Conservation (phyloP, 768 basidiomycete species). For the Suillus plorans region DNA sequence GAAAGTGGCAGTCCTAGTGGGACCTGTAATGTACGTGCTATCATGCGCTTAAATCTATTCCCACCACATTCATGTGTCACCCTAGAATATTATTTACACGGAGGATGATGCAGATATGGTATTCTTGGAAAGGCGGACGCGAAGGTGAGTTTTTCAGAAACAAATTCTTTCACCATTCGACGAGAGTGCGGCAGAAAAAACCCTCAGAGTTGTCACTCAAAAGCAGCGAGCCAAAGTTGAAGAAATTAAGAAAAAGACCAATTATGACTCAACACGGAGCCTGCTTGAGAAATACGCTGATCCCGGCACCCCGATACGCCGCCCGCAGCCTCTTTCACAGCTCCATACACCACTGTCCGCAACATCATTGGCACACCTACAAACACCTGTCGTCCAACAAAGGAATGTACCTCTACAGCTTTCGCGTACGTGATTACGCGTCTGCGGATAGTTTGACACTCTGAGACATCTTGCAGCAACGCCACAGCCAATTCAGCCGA, state of each 20-base stretch:
- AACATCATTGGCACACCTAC: constrained; percentile 15
- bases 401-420: constrained; percentile 34
- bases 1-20: constrained; percentile 55
- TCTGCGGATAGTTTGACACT: neutral
- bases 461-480: constrained; percentile 29
- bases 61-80: neutral
- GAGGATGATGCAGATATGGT: constrained; percentile 83
- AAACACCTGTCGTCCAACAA: constrained; percentile 23
- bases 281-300: constrained; percentile 91
- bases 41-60: neutral
- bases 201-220: constrained; percentile 68
- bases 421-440: constrained; percentile 33
- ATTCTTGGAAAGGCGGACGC: constrained; percentile 71
- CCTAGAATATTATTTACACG: constrained; percentile 71
- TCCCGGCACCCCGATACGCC: constrained; percentile 42
- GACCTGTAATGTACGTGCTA: constrained; percentile 73
- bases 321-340: constrained; percentile 32
- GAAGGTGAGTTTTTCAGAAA: constrained; percentile 54
- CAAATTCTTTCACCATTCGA: constrained; percentile 2
- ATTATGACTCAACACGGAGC: constrained; percentile 90
- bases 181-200: constrained; percentile 58
- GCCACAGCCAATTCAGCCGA: constrained; percentile 43
- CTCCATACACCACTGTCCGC: constrained; percentile 34
- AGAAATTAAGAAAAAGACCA: constrained; percentile 97
- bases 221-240: constrained; percentile 85